phyloP scores from a whole-genome alignment of 495 filamentous ascomycete genomes.

The Penicillium simplicissimum region DNA sequence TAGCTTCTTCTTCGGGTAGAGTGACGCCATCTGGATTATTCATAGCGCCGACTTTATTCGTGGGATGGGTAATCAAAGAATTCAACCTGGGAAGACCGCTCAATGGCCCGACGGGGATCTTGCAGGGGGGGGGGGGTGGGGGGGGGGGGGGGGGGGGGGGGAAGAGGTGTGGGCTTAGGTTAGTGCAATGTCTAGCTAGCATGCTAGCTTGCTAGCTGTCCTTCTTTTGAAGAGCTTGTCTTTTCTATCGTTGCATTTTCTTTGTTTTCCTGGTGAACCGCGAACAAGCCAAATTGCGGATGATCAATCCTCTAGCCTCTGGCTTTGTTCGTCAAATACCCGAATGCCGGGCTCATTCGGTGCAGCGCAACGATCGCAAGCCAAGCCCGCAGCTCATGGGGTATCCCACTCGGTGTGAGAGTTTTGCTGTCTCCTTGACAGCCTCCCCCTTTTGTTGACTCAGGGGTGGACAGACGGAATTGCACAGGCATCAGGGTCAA shows the following conservation, averaged over 20 bases:
- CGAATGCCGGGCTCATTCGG: slow-evolving; percentile 7
- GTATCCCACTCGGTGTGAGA: too few relatives aligned
- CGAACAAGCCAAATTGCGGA: background rate
- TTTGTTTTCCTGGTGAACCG: background rate
- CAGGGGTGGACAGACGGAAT: background rate
- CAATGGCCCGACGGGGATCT: background rate
- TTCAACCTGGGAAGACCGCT: background rate
- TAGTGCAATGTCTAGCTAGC: background rate
- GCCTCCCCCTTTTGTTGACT: slow-evolving; percentile 2
- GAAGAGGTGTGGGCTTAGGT: background rate
- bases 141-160: too few relatives aligned
- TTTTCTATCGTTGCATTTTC: background rate
- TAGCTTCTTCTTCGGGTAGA: background rate
- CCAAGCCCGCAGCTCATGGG: slow-evolving; percentile 18
- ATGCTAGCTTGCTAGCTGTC: background rate
- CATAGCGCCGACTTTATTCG: background rate
- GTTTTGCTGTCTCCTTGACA: slow-evolving; percentile 5
- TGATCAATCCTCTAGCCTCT: background rate
- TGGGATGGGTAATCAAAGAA: background rate
- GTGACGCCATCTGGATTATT: background rate
- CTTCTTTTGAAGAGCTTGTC: background rate
- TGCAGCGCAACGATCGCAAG: slow-evolving; percentile 19
- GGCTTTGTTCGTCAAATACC: background rate
- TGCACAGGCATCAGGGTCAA: background rate
- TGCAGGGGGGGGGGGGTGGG: too few relatives aligned